Conservation (phyloP, 352 stramenopile species). For the Phytophthora colocasiae region DNA sequence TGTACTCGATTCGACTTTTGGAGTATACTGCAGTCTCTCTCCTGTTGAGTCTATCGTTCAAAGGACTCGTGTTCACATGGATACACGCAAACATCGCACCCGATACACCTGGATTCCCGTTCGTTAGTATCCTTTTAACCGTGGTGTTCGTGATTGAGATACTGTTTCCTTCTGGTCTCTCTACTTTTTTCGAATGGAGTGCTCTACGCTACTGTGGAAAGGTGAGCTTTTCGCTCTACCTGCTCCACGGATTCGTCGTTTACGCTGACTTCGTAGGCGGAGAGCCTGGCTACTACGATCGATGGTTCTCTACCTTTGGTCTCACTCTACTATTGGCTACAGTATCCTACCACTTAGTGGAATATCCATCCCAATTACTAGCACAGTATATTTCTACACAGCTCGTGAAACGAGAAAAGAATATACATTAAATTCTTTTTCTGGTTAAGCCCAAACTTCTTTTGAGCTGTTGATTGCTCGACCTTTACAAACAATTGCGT, state of each 20-base stretch:
- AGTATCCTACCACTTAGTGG: conserved; percentile 44
- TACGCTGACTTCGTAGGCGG: conserved; percentile 11
- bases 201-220: conserved; percentile 44
- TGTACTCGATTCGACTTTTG: conserved; percentile 16
- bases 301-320: conserved; percentile 31
- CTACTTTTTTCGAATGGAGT: conserved; percentile 19
- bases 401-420: conserved; percentile 10
- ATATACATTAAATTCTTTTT: too few relatives aligned
- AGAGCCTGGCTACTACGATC: conserved; percentile 27
- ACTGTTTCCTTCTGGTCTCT: conserved; percentile 31
- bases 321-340: conserved; percentile 40
- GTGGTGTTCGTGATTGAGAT: conserved; percentile 47
- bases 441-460: too few relatives aligned
- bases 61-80: conserved; percentile 38
- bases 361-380: conserved; percentile 49
- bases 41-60: conserved; percentile 35
- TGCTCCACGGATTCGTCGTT: conserved; percentile 49
- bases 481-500: too few relatives aligned
- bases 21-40: conserved; percentile 24
- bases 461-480: too few relatives aligned
- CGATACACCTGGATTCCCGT: conserved; percentile 19
- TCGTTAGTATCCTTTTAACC: conserved; percentile 35
- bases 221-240: conserved; percentile 54
- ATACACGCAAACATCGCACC: conserved; percentile 23
- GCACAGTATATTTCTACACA: conserved; percentile 28